Percentiles rank a stretch among this genome's conserved stretches.
phyloP scores from a whole-genome alignment of 345 rosid genomes.

The Salix koriyanagi region DNA sequence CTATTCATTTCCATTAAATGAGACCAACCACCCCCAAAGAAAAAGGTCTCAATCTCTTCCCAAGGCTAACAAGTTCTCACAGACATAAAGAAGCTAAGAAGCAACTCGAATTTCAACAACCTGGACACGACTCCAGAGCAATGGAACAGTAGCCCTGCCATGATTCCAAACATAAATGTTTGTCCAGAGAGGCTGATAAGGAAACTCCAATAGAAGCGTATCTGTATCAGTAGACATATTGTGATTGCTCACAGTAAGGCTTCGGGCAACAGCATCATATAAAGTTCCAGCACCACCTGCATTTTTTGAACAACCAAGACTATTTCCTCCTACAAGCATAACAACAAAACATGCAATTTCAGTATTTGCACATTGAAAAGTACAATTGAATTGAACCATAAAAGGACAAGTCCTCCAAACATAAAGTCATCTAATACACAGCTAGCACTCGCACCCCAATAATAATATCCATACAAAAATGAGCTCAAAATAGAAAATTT shows the following conservation, averaged over 20 bases:
- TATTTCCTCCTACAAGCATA: constrained; percentile 68
- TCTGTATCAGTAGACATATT: constrained; percentile 85
- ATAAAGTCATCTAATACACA: not conserved
- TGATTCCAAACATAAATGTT: constrained; percentile 78
- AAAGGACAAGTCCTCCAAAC: not conserved
- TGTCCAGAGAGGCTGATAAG: constrained; percentile 90
- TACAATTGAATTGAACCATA: not conserved
- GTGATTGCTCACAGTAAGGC: constrained; percentile 82
- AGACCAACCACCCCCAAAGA: not conserved
- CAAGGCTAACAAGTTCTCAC: not conserved
- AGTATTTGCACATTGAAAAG: not conserved
- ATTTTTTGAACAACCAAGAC: constrained; percentile 75
- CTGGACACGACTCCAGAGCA: constrained; percentile 99
- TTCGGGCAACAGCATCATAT: constrained; percentile 92
- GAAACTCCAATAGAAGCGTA: constrained; percentile 91
- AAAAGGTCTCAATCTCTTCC: not conserved
- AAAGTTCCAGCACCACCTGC: constrained; percentile 97
- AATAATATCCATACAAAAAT: not conserved
- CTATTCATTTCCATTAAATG: not conserved
- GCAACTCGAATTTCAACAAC: constrained; percentile 38
- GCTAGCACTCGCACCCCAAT: not conserved
- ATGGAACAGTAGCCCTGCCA: constrained; percentile 92
- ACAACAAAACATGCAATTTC: not conserved
- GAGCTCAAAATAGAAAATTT: not conserved
- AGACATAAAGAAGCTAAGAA: not conserved